Evolutionary conservation across 805 yeast species (phyloP).

Genomic region (Isabelozyma heimii): DNA sequence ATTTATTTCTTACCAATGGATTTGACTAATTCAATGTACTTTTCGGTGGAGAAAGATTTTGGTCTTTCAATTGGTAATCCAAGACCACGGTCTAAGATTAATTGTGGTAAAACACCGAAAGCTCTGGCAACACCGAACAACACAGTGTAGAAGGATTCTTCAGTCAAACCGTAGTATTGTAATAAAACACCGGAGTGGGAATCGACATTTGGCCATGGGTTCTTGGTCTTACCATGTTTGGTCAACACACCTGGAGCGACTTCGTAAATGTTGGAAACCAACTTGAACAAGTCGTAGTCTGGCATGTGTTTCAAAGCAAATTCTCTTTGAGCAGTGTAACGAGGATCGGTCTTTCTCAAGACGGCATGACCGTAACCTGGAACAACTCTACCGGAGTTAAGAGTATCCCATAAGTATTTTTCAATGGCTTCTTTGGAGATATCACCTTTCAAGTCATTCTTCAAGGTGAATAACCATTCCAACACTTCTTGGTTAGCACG

Average conservation of each 20-base stretch:
- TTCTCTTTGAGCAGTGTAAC: conserved; percentile 71
- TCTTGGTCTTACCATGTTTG: conserved; percentile 80
- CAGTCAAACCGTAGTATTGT: conserved; percentile 76
- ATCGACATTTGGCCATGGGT: conserved; percentile 85
- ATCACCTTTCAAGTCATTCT: conserved; percentile 62
- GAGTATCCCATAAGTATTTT: conserved; percentile 66
- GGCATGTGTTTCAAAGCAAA: conserved; percentile 64
- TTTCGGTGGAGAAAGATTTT: conserved; percentile 88
- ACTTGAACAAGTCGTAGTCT: conserved; percentile 60
- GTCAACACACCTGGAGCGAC: conserved; percentile 74
- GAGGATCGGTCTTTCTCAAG: conserved; percentile 77
- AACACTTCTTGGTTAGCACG: conserved; percentile 85
- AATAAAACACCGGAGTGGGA: conserved; percentile 76
- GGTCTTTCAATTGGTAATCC: conserved; percentile 85
- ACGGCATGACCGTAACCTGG: conserved; percentile 93
- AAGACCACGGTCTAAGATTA: conserved; percentile 73
- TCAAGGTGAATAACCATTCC: conserved; percentile 66
- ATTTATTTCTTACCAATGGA: conserved; percentile 16
- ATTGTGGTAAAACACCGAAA: conserved; percentile 74
- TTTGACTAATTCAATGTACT: conserved; percentile 79
- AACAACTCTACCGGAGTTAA: conserved; percentile 72
- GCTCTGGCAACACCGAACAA: conserved; percentile 82
- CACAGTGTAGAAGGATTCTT: conserved; percentile 73
- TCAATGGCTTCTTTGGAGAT: conserved; percentile 53
- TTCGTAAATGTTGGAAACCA: conserved; percentile 63